phyloP scores from a whole-genome alignment of 2,329 filamentous ascomycete species.

The Rhytidhysteron rufulum region DNA sequence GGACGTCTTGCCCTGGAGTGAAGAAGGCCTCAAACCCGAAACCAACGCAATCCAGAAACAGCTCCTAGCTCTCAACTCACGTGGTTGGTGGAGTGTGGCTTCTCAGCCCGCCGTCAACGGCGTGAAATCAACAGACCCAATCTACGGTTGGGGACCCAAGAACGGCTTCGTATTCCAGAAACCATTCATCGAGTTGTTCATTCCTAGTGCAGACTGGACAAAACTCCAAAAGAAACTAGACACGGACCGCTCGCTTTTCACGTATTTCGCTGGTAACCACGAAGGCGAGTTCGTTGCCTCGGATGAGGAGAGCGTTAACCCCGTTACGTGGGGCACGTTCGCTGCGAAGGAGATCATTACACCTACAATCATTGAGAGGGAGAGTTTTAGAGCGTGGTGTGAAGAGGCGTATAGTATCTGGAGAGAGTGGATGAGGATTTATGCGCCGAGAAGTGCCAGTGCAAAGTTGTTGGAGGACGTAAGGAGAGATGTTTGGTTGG shows the following conservation, averaged over 20 bases:
- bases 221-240: constrained; percentile 63
- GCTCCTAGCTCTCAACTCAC: constrained; percentile 72
- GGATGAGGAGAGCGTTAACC: constrained; percentile 69
- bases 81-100: constrained; percentile 94
- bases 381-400: constrained; percentile 88
- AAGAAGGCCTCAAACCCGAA: constrained; percentile 81
- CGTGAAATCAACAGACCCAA: constrained; percentile 66
- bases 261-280: constrained; percentile 83
- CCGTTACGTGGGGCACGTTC: constrained; percentile 96
- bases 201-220: constrained; percentile 69
- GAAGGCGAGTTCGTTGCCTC: constrained; percentile 73
- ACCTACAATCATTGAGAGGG: constrained; percentile 93
- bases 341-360: constrained; percentile 93
- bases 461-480: constrained; percentile 66
- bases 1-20: constrained; percentile 85
- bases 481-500: constrained; percentile 74
- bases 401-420: constrained; percentile 97
- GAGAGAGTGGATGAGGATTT: constrained; percentile 88
- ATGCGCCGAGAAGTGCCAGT: constrained; percentile 68
- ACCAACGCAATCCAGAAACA: constrained; percentile 75
- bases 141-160: constrained; percentile 90
- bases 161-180: constrained; percentile 98
- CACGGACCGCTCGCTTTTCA: constrained; percentile 60
- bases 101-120: constrained; percentile 94
- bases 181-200: constrained; percentile 95